Evolutionary conservation across 2,329 filamentous ascomycete species (phyloP), one percentile per base, ranked within the genome.

Genomic region (Colletotrichum trifolii): DNA sequence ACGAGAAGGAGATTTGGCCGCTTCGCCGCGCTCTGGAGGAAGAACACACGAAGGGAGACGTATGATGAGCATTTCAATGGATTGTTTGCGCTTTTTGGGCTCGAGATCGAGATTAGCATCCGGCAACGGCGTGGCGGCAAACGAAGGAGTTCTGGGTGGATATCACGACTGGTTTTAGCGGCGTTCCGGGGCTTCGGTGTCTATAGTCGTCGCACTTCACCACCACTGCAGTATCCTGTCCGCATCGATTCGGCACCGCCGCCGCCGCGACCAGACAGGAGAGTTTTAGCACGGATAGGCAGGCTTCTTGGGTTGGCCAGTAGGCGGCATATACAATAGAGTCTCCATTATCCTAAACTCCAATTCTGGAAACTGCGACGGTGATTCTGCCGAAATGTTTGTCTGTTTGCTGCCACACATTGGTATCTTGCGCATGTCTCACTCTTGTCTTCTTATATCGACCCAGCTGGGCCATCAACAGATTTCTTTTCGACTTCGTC

Each of bases 131-230:
- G 62, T 59, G 52, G 55, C 48, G 66, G 15, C 46, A 64, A 56
- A 58, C 53, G 49, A 63, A 63, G 66, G 66, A 67, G 58, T 66
- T 66, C 42, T 56, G 63, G 66, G 53, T 67, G 66, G 66, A 59
- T 66, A 64, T 66, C 64, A 54, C 64, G 60, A 35, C 54, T 64
- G 54, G 66, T 54, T 60, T 63, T 63, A 40, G 59, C 59, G 63
- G 63, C 63, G 63, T 66, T 66, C 63, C 52, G 63, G 63, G 42
- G 63, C 63, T 59, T 66, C 54, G n/a, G 58, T 45, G 59, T 66
- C 47, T 47, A 42, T 49, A 53, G 49, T 48, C 52, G 52, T 62
- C 63, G 63, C 36, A 47, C 52, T 33, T 43, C 53, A 38, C 42
- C 59, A 46, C 42, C 59, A 48, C 15, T 54, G 52, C 63, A 66